These are phyloP conservation scores for Tricholoma bakamatsutake DNA, from an alignment of 768 basidiomycete genomes.

Conservation along the genomic window DNA sequence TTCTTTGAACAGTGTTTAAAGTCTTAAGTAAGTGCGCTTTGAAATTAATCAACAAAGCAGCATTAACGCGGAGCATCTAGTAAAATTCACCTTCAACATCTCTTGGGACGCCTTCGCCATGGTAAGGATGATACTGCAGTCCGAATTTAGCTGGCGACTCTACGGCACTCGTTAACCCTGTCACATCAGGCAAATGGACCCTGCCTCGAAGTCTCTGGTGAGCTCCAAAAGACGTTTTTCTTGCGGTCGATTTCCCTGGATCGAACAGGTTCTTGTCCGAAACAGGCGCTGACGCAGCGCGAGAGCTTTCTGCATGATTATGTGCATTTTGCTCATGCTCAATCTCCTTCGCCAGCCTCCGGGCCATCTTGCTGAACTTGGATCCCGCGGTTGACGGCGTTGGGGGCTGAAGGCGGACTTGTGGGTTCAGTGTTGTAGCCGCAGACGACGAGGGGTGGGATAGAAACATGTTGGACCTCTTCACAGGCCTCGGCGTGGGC, in stretches of 20 bases:
- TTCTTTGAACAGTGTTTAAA: slow-evolving; percentile 57
- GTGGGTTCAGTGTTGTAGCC: slow-evolving; percentile 31
- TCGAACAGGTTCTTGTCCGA: slow-evolving; percentile 34
- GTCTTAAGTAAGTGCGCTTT: slow-evolving; percentile 58
- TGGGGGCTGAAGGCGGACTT: slow-evolving; percentile 51
- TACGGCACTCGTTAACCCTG: slow-evolving; percentile 75
- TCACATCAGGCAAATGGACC: slow-evolving; percentile 74
- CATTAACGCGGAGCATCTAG: background rate
- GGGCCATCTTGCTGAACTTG: slow-evolving; percentile 55
- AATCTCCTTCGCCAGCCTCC: slow-evolving; percentile 51
- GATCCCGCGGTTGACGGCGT: slow-evolving; percentile 53
- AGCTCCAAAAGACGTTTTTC: slow-evolving; percentile 14
- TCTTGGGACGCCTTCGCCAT: slow-evolving; percentile 38
- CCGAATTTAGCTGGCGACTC: slow-evolving; percentile 62
- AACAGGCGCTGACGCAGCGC: slow-evolving; percentile 8
- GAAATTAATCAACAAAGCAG: background rate
- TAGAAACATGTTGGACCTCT: slow-evolving; percentile 23
- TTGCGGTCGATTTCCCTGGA: slow-evolving; percentile 20
- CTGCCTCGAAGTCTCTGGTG: slow-evolving; percentile 28
- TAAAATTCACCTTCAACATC: slow-evolving; percentile 56
- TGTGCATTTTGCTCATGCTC: slow-evolving; percentile 19
- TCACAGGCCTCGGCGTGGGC: slow-evolving; percentile 29
- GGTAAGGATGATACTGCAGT: slow-evolving; percentile 45
- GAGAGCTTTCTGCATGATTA: slow-evolving; percentile 7
- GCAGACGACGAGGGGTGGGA: slow-evolving; percentile 17